phyloP scores from a whole-genome alignment of 805 yeast species.

The Candida incommunis region DNA sequence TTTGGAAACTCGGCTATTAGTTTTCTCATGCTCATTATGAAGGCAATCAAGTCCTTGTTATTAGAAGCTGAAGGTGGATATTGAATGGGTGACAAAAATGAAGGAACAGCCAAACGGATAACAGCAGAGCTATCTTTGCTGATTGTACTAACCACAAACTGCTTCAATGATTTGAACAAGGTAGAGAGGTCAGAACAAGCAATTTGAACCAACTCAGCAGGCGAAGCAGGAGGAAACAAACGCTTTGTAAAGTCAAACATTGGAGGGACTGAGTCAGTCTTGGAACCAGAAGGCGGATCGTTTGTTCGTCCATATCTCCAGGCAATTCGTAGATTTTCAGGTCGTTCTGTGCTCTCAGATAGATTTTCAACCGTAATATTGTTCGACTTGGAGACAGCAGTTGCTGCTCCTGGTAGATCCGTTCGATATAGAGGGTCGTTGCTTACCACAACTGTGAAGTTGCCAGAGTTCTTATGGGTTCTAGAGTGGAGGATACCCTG shows the following conservation, averaged over 20 bases:
- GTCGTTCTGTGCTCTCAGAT: constrained; percentile 20
- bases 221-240: constrained; percentile 49
- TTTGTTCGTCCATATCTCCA: constrained; percentile 63
- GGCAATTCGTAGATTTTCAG: constrained; percentile 61
- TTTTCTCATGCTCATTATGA: constrained; percentile 41
- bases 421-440: constrained; percentile 43
- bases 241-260: constrained; percentile 70
- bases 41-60: constrained; percentile 35
- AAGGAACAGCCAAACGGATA: constrained; percentile 55
- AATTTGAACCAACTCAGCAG: constrained; percentile 28
- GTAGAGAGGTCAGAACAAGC: neutral
- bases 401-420: constrained; percentile 64
- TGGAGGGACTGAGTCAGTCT: constrained; percentile 40
- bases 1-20: constrained; percentile 30
- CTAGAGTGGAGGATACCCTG: constrained; percentile 69
- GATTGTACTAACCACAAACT: neutral
- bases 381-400: constrained; percentile 35
- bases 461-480: constrained; percentile 11
- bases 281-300: constrained; percentile 19
- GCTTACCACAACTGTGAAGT: constrained; percentile 55
- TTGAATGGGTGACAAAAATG: constrained; percentile 59
- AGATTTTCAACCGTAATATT: constrained; percentile 59
- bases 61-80: constrained; percentile 38
- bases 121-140: constrained; percentile 12
- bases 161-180: neutral